These are phyloP conservation scores for Phytophthora colocasiae DNA, from an alignment of 352 stramenopile species.

Conservation along the genomic window DNA sequence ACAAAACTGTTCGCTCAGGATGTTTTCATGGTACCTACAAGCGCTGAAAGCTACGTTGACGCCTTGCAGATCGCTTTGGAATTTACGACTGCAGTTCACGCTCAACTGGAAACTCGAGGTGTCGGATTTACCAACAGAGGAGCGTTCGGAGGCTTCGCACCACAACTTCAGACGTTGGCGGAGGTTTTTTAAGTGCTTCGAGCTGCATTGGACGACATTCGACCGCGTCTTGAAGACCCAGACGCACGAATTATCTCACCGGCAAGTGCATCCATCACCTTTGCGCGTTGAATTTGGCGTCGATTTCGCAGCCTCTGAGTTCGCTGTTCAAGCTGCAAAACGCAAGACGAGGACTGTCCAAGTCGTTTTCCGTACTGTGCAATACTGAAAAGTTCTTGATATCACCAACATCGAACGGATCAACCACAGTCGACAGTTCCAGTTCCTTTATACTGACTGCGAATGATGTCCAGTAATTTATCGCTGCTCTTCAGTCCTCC, in stretches of 20 bases:
- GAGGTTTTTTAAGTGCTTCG: slow-evolving; percentile 71
- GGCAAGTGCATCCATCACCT: slow-evolving; percentile 47
- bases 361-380: slow-evolving; percentile 52
- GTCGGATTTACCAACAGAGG: slow-evolving; percentile 68
- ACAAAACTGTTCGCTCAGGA: slow-evolving; percentile 73
- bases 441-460: slow-evolving; percentile 57
- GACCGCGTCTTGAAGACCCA: slow-evolving; percentile 35
- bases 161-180: slow-evolving; percentile 61
- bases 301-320: slow-evolving; percentile 52
- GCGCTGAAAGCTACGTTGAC: slow-evolving; percentile 64
- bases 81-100: slow-evolving; percentile 47
- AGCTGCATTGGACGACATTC: slow-evolving; percentile 17
- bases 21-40: slow-evolving; percentile 60
- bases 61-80: slow-evolving; percentile 64
- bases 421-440: slow-evolving; percentile 59
- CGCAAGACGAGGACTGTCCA: background rate
- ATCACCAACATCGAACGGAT: slow-evolving; percentile 67
- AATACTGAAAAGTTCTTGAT: slow-evolving; percentile 63
- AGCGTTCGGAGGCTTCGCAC: slow-evolving; percentile 65
- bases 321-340: too few relatives aligned
- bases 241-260: slow-evolving; percentile 29
- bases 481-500: slow-evolving; percentile 62
- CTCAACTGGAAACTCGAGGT: slow-evolving; percentile 58
- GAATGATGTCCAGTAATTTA: slow-evolving; percentile 68
- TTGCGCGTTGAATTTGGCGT: slow-evolving; percentile 65